Evolutionary conservation across 805 yeast genomes (phyloP), one percentile per base, ranked within the genome.

Genomic region (Sungouiozyma intestinalis): DNA sequence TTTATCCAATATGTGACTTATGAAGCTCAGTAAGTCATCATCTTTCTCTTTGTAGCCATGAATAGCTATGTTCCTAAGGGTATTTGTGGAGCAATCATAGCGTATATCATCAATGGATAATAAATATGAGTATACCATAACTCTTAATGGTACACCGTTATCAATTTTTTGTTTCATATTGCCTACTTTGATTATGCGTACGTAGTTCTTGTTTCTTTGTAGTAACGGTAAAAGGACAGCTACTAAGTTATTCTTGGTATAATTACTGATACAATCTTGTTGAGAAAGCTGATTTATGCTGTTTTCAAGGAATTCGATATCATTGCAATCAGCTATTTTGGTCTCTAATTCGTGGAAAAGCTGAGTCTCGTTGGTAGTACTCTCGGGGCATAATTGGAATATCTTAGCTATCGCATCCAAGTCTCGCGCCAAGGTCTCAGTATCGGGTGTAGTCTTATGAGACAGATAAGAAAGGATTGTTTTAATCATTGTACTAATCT

Each of bases 91-190:
- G 16, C 40, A 36, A 6, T 38, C 16, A 20, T 45, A 46, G 21
- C 38, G 29, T 15, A 45, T 14, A 3, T 21, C 29, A 4, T 19
- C 36, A n/a, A 44, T 21, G 40, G 49, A 46, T 20, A 44, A 43
- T 27, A 54, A 16, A 9, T 50, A 40, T 9, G 48, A 37, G 35
- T 50, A 49, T 15, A 51, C 44, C 37, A 41, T 43, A 3, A 48
- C 44, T 27, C 57, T 39, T 14, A 51, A 40, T 1, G 51, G 38
- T 5, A 43, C 20, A 15, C 59, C 54, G 16, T 55, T 57, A 42
- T 60, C 64, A 17, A 55, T 54, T 8, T 50, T 48, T 40, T 60
- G 63, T 35, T 58, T 57, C 50, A 58, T 48, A 37, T 56, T 58
- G 3, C 64, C 64, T 2, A 57, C 63, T 46, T 58, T 58, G 3